Evolutionary conservation across 345 rosid genomes (phyloP).

Genomic region (Chamaenerion angustifolium): DNA sequence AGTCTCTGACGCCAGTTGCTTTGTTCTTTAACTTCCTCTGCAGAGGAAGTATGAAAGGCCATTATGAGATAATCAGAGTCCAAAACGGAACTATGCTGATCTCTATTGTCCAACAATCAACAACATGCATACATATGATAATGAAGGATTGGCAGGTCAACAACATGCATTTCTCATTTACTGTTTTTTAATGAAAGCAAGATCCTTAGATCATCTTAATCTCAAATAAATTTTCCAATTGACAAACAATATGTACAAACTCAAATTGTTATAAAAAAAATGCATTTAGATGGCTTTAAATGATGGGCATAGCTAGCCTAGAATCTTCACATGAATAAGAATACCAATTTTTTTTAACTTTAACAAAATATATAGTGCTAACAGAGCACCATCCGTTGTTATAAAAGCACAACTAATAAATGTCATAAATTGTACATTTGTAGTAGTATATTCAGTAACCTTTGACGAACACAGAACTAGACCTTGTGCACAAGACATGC

Average conservation of each 20-base stretch:
- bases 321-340: too few relatives aligned
- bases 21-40: conserved; percentile 34
- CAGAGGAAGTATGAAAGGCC: conserved; percentile 10
- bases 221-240: not conserved
- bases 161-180: too few relatives aligned
- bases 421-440: too few relatives aligned
- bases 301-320: not conserved
- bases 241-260: not conserved
- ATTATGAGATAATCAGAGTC: conserved; percentile 1
- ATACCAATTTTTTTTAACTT: too few relatives aligned
- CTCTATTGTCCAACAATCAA: not conserved
- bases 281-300: not conserved
- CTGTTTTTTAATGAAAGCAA: too few relatives aligned
- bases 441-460: too few relatives aligned
- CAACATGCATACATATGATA: too few relatives aligned
- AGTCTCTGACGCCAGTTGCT: conserved; percentile 71
- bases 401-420: too few relatives aligned
- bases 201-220: too few relatives aligned
- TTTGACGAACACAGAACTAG: not conserved
- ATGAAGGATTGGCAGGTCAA: too few relatives aligned
- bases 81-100: not conserved
- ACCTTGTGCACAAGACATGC: conserved; percentile 1
- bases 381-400: too few relatives aligned
- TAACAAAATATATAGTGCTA: too few relatives aligned
- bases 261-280: not conserved